phyloP scores from a whole-genome alignment of 1,284 basidiomycete genomes.

The Trametes hirsuta region DNA sequence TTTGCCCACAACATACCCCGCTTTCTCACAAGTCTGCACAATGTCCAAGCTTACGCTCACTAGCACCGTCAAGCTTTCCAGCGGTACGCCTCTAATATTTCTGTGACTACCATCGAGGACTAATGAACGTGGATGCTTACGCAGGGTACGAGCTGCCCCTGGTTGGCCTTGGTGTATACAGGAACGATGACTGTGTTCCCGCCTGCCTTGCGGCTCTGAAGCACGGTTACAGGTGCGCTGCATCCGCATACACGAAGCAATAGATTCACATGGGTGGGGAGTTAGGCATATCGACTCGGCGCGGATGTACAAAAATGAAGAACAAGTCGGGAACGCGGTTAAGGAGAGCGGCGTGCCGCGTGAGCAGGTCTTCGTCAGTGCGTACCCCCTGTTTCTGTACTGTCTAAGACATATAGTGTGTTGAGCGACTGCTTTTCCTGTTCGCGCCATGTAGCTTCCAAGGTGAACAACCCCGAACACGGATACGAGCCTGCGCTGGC shows the following conservation, averaged over 20 bases:
- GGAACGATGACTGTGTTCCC: slow-evolving; percentile 60
- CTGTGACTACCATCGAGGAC: background rate
- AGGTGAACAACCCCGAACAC: slow-evolving; percentile 29
- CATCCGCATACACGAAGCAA: background rate
- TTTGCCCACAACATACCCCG: background rate
- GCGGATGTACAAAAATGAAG: slow-evolving; percentile 77
- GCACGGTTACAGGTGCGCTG: slow-evolving; percentile 72
- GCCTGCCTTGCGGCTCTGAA: slow-evolving; percentile 72
- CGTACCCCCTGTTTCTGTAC: slow-evolving; percentile 30
- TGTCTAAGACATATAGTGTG: too few species aligned
- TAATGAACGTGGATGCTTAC: background rate
- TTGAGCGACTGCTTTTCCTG: slow-evolving; percentile 9
- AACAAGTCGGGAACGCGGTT: slow-evolving; percentile 61
- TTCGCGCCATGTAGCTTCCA: slow-evolving; percentile 25
- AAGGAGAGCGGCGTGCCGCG: slow-evolving; percentile 54
- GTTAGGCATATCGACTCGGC: slow-evolving; percentile 73
- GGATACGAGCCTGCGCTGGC: slow-evolving; percentile 28
- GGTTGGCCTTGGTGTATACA: slow-evolving; percentile 85
- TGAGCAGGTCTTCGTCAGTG: slow-evolving; percentile 72
- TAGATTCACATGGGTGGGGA: slow-evolving; percentile 19
- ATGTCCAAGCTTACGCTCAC: slow-evolving; percentile 12
- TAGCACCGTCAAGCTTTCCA: slow-evolving; percentile 15
- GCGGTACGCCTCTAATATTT: background rate
- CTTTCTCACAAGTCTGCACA: background rate
- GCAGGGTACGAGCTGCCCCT: slow-evolving; percentile 66